A percentile compares a stretch with the other conserved stretches of the same genome.
Evolutionary conservation across 768 basidiomycete species (phyloP).

Genomic region (Atractiella rhizophila): DNA sequence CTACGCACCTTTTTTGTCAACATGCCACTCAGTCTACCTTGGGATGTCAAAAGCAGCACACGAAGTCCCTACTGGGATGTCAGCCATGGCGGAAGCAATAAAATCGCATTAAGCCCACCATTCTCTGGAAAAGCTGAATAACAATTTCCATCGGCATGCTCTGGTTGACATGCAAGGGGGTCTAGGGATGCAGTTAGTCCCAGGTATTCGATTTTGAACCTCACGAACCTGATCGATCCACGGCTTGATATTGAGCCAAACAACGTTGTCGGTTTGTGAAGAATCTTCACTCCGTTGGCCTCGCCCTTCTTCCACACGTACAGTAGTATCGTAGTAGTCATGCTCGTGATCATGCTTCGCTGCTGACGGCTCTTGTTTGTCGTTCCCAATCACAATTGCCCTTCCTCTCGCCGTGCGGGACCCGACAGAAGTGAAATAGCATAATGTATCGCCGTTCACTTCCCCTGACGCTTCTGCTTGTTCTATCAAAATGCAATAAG

Average conservation of each 20-base stretch:
- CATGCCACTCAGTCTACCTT: constrained; percentile 7
- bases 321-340: background rate
- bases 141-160: constrained; percentile 15
- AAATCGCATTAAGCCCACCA: constrained; percentile 1
- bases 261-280: background rate
- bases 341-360: background rate
- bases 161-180: constrained; percentile 8
- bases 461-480: background rate
- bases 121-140: constrained; percentile 15
- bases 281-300: background rate
- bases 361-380: background rate
- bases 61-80: too few species aligned
- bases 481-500: background rate
- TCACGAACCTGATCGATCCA: constrained; percentile 13
- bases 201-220: background rate
- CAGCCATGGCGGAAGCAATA: background rate
- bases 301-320: background rate
- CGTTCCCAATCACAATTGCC: too few species aligned
- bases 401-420: background rate
- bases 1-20: constrained; percentile 6
- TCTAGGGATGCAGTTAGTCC: background rate
- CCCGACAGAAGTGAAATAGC: background rate
- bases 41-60: constrained; percentile 9
- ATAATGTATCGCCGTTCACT: background rate
- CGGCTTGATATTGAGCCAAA: constrained; percentile 5